Evolutionary conservation across 1,284 basidiomycete genomes (phyloP), one percentile per base, ranked within the genome.

Genomic region (Malassezia restricta): DNA sequence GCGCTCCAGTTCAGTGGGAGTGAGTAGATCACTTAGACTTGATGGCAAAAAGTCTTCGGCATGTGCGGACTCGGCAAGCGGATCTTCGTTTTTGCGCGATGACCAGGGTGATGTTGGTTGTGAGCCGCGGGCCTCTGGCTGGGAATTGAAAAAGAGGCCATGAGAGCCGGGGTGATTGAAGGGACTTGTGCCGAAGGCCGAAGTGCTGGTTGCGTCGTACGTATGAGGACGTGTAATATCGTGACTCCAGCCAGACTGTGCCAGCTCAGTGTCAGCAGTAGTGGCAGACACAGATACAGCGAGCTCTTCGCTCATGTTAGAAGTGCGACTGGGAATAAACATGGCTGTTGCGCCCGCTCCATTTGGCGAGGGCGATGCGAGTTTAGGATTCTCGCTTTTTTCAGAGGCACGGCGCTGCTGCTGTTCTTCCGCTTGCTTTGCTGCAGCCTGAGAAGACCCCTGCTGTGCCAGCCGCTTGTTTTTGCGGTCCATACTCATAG

Each of bases 391-490:
- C 33, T 35, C 33, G 39, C n/a, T 17, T 24, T 24, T 24, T 24
- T 24, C 20, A 24, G 20, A 24, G 20, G 20, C 20, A 24, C 20
- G 20, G 33, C 33, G 33, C 33, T 35, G 33, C 33, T 35, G 15
- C 31, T 44, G 43, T 32, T 47, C 40, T 5, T 40, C 45, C n/a
- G 40, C 5, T 12, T 35, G 33, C 11, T 35, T 35, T 15, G 29
- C 27, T 29, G 43, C 43, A n/a, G 43, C 43, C 14, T 44, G 30
- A 28, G 43, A 35, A 11, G 39, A 40, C 15, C 62, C 62, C n/a
- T 69, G 77, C 68, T 95, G 91, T 0, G 89, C 88, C 8, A 87
- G 86, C 68, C 92, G 89, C 79, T 96, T 96, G 77, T 98, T 96
- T 79, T 94, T 92, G 61, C 91, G 79, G 74, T 98, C 92, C 87